These are phyloP conservation scores for Pyropia haitanensis DNA, from an alignment of 23 red algal genomes.

Conservation along the genomic window DNA sequence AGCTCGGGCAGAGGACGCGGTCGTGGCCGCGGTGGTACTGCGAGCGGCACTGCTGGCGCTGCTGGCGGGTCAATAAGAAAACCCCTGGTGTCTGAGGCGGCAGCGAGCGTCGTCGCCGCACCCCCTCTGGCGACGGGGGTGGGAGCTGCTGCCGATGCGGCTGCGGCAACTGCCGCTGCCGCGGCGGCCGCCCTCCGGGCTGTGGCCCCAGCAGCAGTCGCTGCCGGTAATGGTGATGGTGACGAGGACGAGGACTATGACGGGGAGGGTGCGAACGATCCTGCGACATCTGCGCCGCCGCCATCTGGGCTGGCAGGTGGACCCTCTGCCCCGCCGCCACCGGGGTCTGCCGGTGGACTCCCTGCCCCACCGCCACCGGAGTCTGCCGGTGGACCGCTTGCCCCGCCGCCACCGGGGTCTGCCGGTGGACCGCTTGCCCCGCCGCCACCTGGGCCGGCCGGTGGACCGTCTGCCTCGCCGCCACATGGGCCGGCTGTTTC, in stretches of 20 bases:
- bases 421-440: too few species aligned
- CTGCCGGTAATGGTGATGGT: background rate
- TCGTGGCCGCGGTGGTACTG: slow-evolving; percentile 1
- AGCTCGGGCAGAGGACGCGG: background rate
- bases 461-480: too few species aligned
- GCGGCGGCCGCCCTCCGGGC: background rate
- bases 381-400: too few species aligned
- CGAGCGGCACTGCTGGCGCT: background rate
- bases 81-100: background rate
- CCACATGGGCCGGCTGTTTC: too few species aligned
- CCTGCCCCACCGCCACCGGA: too few species aligned
- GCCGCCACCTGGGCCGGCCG: too few species aligned
- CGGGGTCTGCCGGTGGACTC: too few species aligned
- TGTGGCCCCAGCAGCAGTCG: background rate
- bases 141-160: background rate
- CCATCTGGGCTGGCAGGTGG: too few species aligned
- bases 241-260: background rate
- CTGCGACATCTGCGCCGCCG: too few species aligned
- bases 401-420: too few species aligned
- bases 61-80: background rate
- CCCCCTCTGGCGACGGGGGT: background rate
- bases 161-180: background rate
- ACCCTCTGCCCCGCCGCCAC: too few species aligned
- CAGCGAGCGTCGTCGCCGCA: background rate
- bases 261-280: background rate